A percentile compares a stretch with the other conserved stretches of the same genome.
phyloP scores from a whole-genome alignment of 352 stramenopile genomes.

The Phytophthora rubi region DNA sequence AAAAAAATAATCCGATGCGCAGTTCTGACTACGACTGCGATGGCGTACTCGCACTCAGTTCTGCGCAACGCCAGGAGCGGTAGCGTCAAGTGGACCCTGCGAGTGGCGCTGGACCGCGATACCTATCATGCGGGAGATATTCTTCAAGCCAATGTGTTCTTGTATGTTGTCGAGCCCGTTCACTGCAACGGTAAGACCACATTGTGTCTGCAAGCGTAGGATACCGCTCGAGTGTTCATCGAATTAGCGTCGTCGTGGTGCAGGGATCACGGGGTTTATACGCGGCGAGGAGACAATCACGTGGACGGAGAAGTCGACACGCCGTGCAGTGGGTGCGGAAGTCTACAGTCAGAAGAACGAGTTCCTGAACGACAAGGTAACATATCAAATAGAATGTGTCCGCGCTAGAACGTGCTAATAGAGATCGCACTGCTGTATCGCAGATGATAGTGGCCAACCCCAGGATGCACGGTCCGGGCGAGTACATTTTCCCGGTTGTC shows the following conservation, averaged over 20 bases:
- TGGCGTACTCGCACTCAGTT: slow-evolving; percentile 8
- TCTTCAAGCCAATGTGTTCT: slow-evolving; percentile 24
- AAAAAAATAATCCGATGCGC: neutral
- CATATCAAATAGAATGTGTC: neutral
- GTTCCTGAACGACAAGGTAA: slow-evolving; percentile 29
- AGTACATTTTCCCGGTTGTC: slow-evolving; percentile 27
- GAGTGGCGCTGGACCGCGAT: slow-evolving; percentile 20
- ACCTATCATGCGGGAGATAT: slow-evolving; percentile 22
- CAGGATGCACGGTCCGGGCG: slow-evolving; percentile 23
- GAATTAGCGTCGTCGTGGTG: neutral
- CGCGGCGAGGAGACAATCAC: slow-evolving; percentile 17
- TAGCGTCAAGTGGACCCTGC: slow-evolving; percentile 24
- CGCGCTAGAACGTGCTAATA: neutral
- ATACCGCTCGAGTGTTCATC: neutral
- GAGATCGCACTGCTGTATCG: neutral
- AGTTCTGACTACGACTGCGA: neutral
- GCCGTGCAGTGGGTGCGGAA: slow-evolving; percentile 4
- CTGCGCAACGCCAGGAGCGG: slow-evolving; percentile 16
- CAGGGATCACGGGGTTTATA: slow-evolving; percentile 11
- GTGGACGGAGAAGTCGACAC: slow-evolving; percentile 17
- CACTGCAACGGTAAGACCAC: slow-evolving; percentile 18
- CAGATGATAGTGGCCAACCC: slow-evolving; percentile 23
- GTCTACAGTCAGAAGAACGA: slow-evolving; percentile 19
- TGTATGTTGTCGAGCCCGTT: slow-evolving; percentile 15
- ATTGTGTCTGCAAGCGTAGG: neutral